Conservation (phyloP, 306 rosid species). For the Prunus kanzakura region DNA sequence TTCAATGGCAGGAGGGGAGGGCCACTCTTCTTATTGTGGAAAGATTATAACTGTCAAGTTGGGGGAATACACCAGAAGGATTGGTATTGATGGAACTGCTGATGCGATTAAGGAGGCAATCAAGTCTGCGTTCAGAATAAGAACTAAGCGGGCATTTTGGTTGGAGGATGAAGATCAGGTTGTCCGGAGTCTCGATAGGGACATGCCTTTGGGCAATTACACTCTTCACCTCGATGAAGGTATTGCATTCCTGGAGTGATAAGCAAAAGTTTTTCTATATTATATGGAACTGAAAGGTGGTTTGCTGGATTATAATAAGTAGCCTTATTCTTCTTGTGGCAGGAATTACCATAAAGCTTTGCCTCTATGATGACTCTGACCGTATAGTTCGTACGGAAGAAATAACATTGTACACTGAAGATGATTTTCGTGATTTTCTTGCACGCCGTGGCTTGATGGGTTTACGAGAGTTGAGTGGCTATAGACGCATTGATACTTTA, state of each 20-base stretch:
- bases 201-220: conserved; percentile 79
- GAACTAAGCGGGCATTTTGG: conserved; percentile 83
- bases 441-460: conserved; percentile 55
- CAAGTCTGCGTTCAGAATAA: conserved; percentile 68
- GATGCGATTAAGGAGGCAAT: conserved; percentile 82
- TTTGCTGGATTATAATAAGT: background rate
- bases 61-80: conserved; percentile 73
- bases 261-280: background rate
- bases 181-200: conserved; percentile 75
- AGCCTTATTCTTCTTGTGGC: conserved; percentile 6
- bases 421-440: conserved; percentile 69
- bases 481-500: conserved; percentile 61
- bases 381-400: conserved; percentile 66
- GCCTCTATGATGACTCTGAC: conserved; percentile 66
- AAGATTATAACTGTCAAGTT: conserved; percentile 79
- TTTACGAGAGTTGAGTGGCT: conserved; percentile 61
- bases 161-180: conserved; percentile 81
- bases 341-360: conserved; percentile 49
- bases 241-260: conserved; percentile 4
- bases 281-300: background rate
- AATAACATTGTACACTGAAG: conserved; percentile 66
- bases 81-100: conserved; percentile 74
- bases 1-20: conserved; percentile 53
- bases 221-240: conserved; percentile 90
- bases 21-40: conserved; percentile 60